A percentile compares a stretch with the other conserved stretches of the same genome.
Evolutionary conservation across 257 asterid genomes (phyloP).

Genomic region (Solanum chmielewskii): DNA sequence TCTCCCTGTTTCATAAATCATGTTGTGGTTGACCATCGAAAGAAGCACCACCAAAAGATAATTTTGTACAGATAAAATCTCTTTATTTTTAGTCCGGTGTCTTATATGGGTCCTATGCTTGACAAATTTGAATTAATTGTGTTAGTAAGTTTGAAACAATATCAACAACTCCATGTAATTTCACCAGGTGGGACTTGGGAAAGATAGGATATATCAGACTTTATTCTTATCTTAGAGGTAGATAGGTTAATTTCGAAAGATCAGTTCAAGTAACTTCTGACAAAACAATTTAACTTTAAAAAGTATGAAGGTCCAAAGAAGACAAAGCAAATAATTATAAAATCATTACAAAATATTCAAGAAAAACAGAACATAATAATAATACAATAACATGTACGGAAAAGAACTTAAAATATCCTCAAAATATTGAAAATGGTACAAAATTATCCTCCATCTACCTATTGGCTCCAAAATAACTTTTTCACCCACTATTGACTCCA

Average conservation of each 20-base stretch:
- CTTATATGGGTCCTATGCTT: not conserved
- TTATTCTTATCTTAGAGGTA: not conserved
- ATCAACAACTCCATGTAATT: not conserved
- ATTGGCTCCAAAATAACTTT: too few species aligned
- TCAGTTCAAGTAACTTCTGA: not conserved
- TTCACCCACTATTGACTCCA: too few species aligned
- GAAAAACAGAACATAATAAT: not conserved
- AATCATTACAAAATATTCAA: not conserved
- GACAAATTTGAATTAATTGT: not conserved
- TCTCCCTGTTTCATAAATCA: not conserved
- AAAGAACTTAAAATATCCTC: too few species aligned
- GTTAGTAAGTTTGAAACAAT: rapidly evolving
- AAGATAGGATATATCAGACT: not conserved
- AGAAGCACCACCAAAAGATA: not conserved
- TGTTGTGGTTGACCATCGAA: slow-evolving; percentile 9
- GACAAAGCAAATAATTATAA: not conserved
- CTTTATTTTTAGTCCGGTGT: not conserved
- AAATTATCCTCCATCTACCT: too few species aligned
- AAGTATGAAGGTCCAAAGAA: not conserved
- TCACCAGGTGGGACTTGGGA: rapidly evolving
- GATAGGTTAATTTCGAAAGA: not conserved
- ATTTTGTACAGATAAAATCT: not conserved
- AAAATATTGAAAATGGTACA: too few species aligned
- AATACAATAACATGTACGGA: not conserved
- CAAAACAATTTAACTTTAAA: not conserved